Base-by-base conservation (phyloP, 805 yeast species). In the Wickerhamiella spandovensis region DNA sequence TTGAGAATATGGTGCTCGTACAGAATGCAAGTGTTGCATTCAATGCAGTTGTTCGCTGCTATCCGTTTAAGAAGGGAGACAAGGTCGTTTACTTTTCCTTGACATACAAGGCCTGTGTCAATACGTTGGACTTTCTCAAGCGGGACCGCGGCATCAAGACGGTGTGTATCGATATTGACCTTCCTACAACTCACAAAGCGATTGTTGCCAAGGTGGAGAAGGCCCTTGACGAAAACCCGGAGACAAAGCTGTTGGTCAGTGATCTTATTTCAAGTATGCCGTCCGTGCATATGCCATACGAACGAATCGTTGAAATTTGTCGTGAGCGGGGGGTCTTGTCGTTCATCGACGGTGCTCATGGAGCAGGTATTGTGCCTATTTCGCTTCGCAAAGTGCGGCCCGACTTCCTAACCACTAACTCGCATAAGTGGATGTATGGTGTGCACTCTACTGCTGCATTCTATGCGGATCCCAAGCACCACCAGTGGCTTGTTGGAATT, bases 291-390 rank as follows among this genome's bases (percentile, higher is more conserved):
- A 56, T 81, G 25, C 90, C 92, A 1, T 82, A 71, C 61, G 71
- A 72, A 52, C 59, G 67, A 48, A 55, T 82, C 44, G 67, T 71
- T 2, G 53, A 60, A 7, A 56, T 75, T 43, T 78, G 86, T 54
- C 61, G 65, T 15, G 62, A 73, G 47, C 64, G 75, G 46, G 62
- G 65, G 15, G 75, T 76, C 5, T 53, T 79, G 44, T 76, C 84
- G 3, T 63, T 80, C 41, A 72, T 83, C 24, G 90, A 83, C 61
- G 90, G 83, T 13, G 90, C 89, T 5, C 90, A 83, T 59, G 74
- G 78, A 1, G 68, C 77, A 32, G 90, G 90, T 0, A 50, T 62
- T 23, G 42, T 58, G 2, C 61, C 61, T 2, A 49, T 65, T n/a
- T 50, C 56, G 22, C 44, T 66, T 46, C 46, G 54, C 8, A 18